Conservation (phyloP, 2,329 filamentous ascomycete genomes). For the Sordariomycetes sp. region DNA sequence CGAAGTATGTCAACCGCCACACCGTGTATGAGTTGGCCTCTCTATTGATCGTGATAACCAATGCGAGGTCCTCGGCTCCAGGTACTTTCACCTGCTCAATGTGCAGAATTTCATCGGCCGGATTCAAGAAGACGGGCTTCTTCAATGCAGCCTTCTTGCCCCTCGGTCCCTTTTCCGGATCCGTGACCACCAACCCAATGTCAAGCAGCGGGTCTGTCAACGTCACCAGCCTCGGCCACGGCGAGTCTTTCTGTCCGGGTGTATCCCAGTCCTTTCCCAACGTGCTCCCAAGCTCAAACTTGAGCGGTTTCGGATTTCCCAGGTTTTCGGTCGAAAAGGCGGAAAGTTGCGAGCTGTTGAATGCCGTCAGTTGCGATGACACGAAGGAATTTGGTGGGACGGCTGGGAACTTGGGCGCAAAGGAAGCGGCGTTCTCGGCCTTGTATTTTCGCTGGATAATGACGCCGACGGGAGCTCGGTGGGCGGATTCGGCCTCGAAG, state of each 20-base stretch:
- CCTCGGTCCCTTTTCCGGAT: constrained; percentile 29
- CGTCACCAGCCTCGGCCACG: constrained; percentile 70
- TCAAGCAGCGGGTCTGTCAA: constrained; percentile 81
- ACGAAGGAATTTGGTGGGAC: constrained; percentile 80
- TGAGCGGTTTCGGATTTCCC: constrained; percentile 45
- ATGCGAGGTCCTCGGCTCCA: constrained; percentile 46
- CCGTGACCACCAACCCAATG: constrained; percentile 69
- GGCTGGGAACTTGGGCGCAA: constrained; percentile 46
- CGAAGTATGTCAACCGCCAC: constrained; percentile 74
- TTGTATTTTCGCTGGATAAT: constrained; percentile 74
- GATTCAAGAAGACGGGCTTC: constrained; percentile 54
- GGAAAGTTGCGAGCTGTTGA: constrained; percentile 39
- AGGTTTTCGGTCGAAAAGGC: constrained; percentile 48
- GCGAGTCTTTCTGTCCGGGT: constrained; percentile 45
- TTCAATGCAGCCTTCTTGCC: constrained; percentile 22
- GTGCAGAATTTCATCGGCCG: constrained; percentile 75
- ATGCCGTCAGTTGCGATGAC: constrained; percentile 53
- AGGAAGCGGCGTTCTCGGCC: constrained; percentile 36
- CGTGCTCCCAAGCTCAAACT: constrained; percentile 40
- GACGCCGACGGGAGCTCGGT: constrained; percentile 73
- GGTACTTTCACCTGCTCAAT: constrained; percentile 59
- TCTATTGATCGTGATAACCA: constrained; percentile 75
- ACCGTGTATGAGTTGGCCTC: constrained; percentile 71
- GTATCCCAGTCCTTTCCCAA: constrained; percentile 51
- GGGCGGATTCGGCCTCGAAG: constrained; percentile 85